Conservation (phyloP, 169 alveolate species). For the Plasmodium coatneyi region DNA sequence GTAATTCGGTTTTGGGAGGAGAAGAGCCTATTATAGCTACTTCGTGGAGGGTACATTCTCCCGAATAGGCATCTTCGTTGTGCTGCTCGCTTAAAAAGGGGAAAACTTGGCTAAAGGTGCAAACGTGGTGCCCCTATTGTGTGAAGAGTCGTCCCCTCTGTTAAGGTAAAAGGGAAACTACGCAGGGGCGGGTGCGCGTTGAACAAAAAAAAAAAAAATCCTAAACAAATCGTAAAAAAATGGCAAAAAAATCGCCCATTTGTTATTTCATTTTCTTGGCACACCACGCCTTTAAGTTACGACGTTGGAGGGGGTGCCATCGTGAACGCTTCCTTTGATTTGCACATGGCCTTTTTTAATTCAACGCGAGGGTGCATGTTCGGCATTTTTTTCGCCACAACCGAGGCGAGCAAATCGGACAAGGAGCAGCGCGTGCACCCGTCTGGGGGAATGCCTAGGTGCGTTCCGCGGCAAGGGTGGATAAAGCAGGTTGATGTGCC, state of each 20-base stretch:
- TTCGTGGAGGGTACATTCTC: background rate
- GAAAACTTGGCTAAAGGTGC: background rate
- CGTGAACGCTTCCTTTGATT: background rate
- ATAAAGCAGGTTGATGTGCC: background rate
- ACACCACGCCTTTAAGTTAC: background rate
- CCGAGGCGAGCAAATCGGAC: background rate
- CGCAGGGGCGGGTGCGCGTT: background rate
- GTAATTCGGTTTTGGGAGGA: background rate
- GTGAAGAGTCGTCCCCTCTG: background rate
- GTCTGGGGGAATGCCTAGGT: background rate
- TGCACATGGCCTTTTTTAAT: background rate
- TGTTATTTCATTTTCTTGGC: background rate
- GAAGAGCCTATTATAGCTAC: background rate
- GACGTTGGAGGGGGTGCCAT: background rate
- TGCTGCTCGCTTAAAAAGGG: background rate
- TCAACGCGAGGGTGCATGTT: background rate
- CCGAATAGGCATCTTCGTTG: background rate
- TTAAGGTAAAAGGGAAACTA: background rate
- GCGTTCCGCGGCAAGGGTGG: background rate
- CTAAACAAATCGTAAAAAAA: background rate
- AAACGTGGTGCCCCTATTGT: background rate
- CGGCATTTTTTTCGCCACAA: background rate
- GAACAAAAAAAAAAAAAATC: background rate
- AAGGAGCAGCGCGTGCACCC: background rate
- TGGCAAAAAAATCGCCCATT: background rate